Conservation (phyloP, 177 flowering plant species). For the Vitis hybrid region DNA sequence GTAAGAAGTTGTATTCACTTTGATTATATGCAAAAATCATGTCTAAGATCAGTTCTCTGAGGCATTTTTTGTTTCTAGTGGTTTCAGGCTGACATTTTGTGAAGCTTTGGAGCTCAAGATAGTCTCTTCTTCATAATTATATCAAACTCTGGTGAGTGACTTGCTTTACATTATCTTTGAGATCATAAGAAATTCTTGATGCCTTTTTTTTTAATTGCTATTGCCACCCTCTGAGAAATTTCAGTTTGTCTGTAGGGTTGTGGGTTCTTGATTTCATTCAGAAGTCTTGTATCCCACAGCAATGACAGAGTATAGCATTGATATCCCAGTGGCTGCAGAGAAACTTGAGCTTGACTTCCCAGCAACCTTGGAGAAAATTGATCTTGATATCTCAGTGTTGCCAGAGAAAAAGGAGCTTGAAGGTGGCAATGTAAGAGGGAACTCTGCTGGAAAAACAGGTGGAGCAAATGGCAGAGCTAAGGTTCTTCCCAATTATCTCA, state of each 20-base stretch:
- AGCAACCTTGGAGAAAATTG: no score
- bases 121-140: background rate
- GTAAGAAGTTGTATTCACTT: no score
- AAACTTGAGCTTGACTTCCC: background rate
- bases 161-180: background rate
- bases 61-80: background rate
- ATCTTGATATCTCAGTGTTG: background rate
- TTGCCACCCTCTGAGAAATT: background rate
- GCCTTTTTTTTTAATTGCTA: background rate
- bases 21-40: no score
- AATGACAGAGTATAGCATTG: slow-evolving; percentile 15
- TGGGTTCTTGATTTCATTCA: background rate
- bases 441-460: slow-evolving; percentile 11
- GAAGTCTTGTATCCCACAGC: background rate
- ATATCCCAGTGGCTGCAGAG: slow-evolving; percentile 8
- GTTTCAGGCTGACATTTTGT: slow-evolving; percentile 4
- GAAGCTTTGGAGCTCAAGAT: slow-evolving; percentile 7
- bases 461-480: background rate
- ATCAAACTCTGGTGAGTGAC: slow-evolving; percentile 5
- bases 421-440: slow-evolving; percentile 1
- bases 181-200: background rate
- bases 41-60: no score
- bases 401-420: slow-evolving; percentile 8
- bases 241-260: slow-evolving; percentile 10
- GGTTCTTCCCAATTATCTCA: slow-evolving; percentile 32